These are phyloP conservation scores for Amaranthus cruentus DNA, from an alignment of 148 eudicot species.

Conservation along the genomic window DNA sequence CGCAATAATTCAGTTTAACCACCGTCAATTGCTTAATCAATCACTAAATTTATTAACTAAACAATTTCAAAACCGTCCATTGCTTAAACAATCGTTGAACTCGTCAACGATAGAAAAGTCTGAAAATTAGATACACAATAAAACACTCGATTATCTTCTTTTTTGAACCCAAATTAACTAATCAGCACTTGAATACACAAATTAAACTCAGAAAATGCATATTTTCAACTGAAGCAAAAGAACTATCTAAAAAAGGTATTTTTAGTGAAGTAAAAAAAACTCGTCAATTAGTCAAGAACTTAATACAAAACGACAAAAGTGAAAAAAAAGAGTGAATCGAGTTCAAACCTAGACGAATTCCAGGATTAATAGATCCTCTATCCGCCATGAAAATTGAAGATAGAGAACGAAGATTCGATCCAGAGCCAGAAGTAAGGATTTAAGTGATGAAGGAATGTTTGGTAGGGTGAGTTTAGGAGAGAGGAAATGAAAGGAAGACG, in stretches of 20 bases:
- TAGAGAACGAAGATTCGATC: constrained; percentile 11
- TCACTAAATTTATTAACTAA: neutral
- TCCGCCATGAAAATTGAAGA: constrained; percentile 27
- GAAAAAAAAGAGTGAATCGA: neutral
- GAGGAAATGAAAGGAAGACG: constrained; percentile 3
- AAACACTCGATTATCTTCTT: neutral
- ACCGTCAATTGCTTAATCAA: neutral
- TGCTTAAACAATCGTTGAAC: neutral
- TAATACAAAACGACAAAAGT: neutral
- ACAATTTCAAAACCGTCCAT: neutral
- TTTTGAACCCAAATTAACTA: neutral
- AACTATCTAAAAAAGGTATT: neutral
- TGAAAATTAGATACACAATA: neutral
- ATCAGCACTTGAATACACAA: neutral
- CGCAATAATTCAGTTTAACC: neutral
- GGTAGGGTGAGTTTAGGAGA: constrained; percentile 1
- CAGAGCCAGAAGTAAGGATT: constrained; percentile 2
- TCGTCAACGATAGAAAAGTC: neutral
- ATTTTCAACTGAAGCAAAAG: neutral
- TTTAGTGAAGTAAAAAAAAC: neutral
- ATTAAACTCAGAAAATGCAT: neutral
- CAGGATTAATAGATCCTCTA: constrained; percentile 34
- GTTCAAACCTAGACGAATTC: constrained; percentile 37
- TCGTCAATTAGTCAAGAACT: neutral
- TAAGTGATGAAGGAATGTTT: constrained; percentile 14